Percentiles rank a stretch among this genome's conserved stretches.
These are phyloP conservation scores for Castanopsis chinensis DNA, from an alignment of 306 rosid genomes.

Conservation along the genomic window DNA sequence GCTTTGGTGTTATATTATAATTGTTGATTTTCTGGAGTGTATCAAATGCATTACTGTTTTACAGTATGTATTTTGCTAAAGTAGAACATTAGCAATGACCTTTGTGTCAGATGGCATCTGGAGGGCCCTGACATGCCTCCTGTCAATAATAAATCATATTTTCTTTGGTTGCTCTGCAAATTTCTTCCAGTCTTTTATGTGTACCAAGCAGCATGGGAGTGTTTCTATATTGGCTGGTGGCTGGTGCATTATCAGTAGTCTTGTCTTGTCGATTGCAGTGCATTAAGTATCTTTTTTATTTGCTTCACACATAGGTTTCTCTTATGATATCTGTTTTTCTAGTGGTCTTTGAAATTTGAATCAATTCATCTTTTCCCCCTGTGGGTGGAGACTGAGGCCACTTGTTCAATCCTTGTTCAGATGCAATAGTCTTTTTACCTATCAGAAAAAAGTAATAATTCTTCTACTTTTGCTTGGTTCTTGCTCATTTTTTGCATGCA, in stretches of 20 bases:
- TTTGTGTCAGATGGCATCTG: not conserved
- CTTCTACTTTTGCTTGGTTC: not conserved
- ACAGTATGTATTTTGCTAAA: not conserved
- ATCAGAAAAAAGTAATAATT: not conserved
- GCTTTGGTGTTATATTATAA: not conserved
- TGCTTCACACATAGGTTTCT: not conserved
- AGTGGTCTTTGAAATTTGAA: not conserved
- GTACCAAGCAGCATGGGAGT: not conserved
- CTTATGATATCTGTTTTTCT: not conserved
- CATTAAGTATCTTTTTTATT: not conserved
- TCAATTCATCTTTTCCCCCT: not conserved
- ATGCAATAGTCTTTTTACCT: not conserved
- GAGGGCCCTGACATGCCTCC: not conserved
- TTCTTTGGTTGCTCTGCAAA: not conserved
- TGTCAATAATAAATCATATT: not conserved
- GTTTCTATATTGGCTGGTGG: not conserved
- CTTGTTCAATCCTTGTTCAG: not conserved
- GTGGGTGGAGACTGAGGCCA: not conserved
- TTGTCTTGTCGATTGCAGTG: conserved; percentile 12
- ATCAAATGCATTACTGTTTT: not conserved
- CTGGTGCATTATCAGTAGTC: not conserved
- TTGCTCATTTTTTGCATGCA: not conserved
- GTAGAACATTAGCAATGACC: not conserved
- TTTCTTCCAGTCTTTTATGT: not conserved
- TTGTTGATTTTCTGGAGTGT: conserved; percentile 5